A percentile compares a stretch with the other conserved stretches of the same genome.
Conservation (phyloP, 2,329 filamentous ascomycete genomes). For the Fusarium citri region DNA sequence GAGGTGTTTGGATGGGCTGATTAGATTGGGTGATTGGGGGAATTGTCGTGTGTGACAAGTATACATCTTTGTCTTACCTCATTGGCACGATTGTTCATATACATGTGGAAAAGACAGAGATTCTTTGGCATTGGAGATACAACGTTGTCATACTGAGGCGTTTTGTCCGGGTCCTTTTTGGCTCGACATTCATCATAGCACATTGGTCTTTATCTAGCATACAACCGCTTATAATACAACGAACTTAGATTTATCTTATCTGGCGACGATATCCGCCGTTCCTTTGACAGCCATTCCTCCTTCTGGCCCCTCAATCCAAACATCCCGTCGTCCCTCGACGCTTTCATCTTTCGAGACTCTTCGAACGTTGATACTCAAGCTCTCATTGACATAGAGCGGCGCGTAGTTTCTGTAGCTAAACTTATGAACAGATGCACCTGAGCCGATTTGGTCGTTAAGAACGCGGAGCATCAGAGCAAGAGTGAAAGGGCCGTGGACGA, state of each 20-base stretch:
- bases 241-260: not conserved
- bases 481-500: conserved; percentile 89
- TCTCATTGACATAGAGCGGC: conserved; percentile 81
- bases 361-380: conserved; percentile 76
- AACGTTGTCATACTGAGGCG: conserved; percentile 4
- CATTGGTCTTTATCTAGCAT: conserved; percentile 28
- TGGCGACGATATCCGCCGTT: conserved; percentile 48
- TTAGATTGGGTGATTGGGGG: conserved; percentile 40
- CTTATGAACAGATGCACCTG: conserved; percentile 56
- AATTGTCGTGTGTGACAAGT: conserved; percentile 29
- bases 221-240: not conserved
- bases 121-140: conserved; percentile 12
- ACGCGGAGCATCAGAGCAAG: conserved; percentile 81
- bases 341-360: conserved; percentile 51
- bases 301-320: conserved; percentile 58
- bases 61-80: not conserved
- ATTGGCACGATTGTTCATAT: not conserved
- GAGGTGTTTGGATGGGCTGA: conserved; percentile 89
- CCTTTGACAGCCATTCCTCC: conserved; percentile 75
- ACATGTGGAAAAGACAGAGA: not conserved
- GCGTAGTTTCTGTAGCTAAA: conserved; percentile 85
- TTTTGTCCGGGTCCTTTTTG: conserved; percentile 12
- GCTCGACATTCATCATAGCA: conserved; percentile 29
- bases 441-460: conserved; percentile 53
- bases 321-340: conserved; percentile 52